Evolutionary conservation across 495 filamentous ascomycete genomes (phyloP).

Genomic region (Lasiosphaeris hirsuta): DNA sequence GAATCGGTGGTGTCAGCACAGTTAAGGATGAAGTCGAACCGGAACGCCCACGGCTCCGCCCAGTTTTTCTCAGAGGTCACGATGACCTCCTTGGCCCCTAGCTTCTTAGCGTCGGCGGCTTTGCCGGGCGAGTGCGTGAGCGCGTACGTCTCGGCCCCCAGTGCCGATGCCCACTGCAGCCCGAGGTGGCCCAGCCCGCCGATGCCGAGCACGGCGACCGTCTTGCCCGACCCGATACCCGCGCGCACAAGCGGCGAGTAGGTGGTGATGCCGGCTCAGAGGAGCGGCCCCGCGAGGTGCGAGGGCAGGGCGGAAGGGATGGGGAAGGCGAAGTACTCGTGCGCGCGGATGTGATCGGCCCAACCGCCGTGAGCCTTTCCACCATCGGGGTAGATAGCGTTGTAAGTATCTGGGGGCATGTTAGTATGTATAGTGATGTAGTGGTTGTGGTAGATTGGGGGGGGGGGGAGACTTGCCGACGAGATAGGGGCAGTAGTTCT

Average conservation of each 20-base stretch:
- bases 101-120: constrained; percentile 55
- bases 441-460: background rate
- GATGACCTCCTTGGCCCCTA: constrained; percentile 65
- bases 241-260: constrained; percentile 65
- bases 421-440: background rate
- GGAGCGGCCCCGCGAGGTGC: constrained; percentile 66
- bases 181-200: constrained; percentile 72
- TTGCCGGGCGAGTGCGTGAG: constrained; percentile 62
- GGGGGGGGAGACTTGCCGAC: constrained; percentile 28
- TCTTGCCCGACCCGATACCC: constrained; percentile 62
- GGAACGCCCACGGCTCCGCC: constrained; percentile 53
- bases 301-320: constrained; percentile 66
- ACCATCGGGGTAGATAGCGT: constrained; percentile 29
- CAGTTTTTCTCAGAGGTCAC: constrained; percentile 63
- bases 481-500: constrained; percentile 72
- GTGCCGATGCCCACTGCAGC: constrained; percentile 56
- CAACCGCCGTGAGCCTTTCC: constrained; percentile 37
- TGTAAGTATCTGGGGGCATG: constrained; percentile 27
- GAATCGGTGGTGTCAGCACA: constrained; percentile 64
- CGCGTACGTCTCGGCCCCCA: constrained; percentile 65
- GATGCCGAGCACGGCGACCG: constrained; percentile 66
- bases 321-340: constrained; percentile 73
- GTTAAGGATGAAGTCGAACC: constrained; percentile 74
- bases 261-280: constrained; percentile 74
- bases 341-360: constrained; percentile 61